Evolutionary conservation across 805 yeast genomes (phyloP).

Genomic region (Candida ipomoeae): DNA sequence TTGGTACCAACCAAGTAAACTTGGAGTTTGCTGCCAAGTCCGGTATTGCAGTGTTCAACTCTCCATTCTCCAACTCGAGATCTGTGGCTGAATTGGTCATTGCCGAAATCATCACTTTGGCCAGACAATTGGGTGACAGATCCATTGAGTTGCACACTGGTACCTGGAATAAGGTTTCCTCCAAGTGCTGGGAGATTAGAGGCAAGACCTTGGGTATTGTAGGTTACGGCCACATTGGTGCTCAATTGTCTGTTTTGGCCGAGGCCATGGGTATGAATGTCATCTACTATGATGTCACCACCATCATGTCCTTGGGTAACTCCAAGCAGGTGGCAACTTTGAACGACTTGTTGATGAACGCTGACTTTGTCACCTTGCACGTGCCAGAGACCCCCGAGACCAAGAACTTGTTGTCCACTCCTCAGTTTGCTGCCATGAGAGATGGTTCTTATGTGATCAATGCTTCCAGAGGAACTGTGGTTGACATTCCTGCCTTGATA

Average conservation of each 20-base stretch:
- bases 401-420: constrained; percentile 78
- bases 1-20: constrained; percentile 98
- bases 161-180: constrained; percentile 93
- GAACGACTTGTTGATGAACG: constrained; percentile 69
- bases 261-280: constrained; percentile 98
- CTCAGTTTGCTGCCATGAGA: constrained; percentile 94
- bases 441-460: constrained; percentile 92
- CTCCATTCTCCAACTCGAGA: constrained; percentile 97
- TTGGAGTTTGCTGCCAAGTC: constrained; percentile 83
- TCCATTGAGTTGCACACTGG: constrained; percentile 94
- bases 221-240: constrained; percentile 98
- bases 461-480: constrained; percentile 96
- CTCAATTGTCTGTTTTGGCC: constrained; percentile 94
- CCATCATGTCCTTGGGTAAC: constrained; percentile 96
- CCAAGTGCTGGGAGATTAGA: constrained; percentile 98
- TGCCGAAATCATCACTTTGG: constrained; percentile 88
- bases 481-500: constrained; percentile 90
- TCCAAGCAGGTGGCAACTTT: constrained; percentile 87
- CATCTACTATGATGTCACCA: constrained; percentile 82
- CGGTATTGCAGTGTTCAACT: constrained; percentile 96
- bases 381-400: constrained; percentile 96
- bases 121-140: constrained; percentile 96
- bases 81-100: constrained; percentile 97
- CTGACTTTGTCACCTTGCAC: constrained; percentile 90
- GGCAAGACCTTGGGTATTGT: constrained; percentile 96